Base-by-base conservation (phyloP, 345 rosid genomes). In the Bruguiera parviflora region DNA sequence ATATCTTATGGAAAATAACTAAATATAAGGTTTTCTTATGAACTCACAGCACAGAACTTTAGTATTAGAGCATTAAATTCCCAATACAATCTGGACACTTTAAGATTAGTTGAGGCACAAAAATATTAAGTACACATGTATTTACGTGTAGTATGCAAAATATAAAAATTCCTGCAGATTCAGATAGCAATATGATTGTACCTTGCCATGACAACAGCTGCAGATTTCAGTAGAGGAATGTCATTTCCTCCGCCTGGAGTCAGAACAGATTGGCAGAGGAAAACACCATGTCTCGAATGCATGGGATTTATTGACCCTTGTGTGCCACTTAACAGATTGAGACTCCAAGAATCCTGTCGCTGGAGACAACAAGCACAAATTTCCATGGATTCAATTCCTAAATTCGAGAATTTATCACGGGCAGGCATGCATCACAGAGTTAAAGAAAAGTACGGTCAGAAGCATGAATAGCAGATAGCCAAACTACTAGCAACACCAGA, bases 281-380 rank as follows among this genome's bases (percentile, higher is more conserved):
- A 77, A 59, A 79, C 75, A 77, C 77, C 80, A 69, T 79, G 75
- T 77, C 87, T 85, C 57, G 87, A 72, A 66, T 78, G 75, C 25
- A 58, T 67, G 51, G 86, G 83, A 61, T 32, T 59, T 61, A 68
- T 43, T 19, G 89, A 85, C 71, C 83, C 72, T 61, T 47, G 71
- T 28, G 76, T 62, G 72, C 73, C 75, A 63, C 73, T 78, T 25
- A 82, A 55, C 72, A 82, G 71, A 53, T 85, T 88, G 60, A 85
- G 74, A 85, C 88, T 82, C 92, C 86, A 85, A 69, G 74, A 70
- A 76, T 86, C 86, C 77, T 71, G 89, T 61, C 85, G 83, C 91
- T 88, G 10, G 32, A 21, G 27, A 43, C 49, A 43, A 43, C 49
- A 43, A 43, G 16, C 49, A 43, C 19, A 43, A 43, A 43, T 13